Evolutionary conservation across 495 filamentous ascomycete genomes (phyloP).

Genomic region (Penicillium longicatenatum): DNA sequence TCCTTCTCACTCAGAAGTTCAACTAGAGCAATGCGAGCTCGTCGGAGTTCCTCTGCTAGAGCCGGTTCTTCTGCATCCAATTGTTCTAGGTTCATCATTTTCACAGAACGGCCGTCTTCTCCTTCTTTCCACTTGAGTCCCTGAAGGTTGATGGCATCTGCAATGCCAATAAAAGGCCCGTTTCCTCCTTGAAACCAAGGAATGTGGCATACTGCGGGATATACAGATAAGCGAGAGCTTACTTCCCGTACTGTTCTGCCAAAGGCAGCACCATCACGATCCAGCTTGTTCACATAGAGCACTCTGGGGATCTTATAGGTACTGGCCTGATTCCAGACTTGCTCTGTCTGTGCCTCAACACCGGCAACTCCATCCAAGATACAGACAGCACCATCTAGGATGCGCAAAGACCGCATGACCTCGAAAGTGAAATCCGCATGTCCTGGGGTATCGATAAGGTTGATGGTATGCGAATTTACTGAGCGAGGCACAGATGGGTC

Average conservation of each 20-base stretch:
- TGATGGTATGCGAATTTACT: constrained; percentile 68
- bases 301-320: constrained; percentile 83
- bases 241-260: constrained; percentile 83
- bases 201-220: constrained; percentile 91
- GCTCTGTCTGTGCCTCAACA: constrained; percentile 96
- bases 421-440: constrained; percentile 99
- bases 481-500: constrained; percentile 33
- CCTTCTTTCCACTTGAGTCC: constrained; percentile 58
- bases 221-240: constrained; percentile 73
- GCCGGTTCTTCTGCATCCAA: constrained; percentile 52
- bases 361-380: constrained; percentile 97
- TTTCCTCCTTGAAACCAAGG: constrained; percentile 83
- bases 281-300: constrained; percentile 93
- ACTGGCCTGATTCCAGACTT: constrained; percentile 91
- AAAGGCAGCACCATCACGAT: constrained; percentile 92
- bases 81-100: constrained; percentile 50
- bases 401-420: constrained; percentile 87
- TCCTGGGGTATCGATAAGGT: constrained; percentile 96
- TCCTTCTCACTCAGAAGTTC: constrained; percentile 87
- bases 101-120: constrained; percentile 66
- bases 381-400: constrained; percentile 93
- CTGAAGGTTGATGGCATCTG: constrained; percentile 71
- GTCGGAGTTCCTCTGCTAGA: constrained; percentile 70
- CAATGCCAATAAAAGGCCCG: constrained; percentile 76
- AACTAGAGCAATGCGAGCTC: constrained; percentile 74